Evolutionary conservation across 2,329 filamentous ascomycete species (phyloP), one percentile per base, ranked within the genome.

Genomic region (Clathrospora elynae): DNA sequence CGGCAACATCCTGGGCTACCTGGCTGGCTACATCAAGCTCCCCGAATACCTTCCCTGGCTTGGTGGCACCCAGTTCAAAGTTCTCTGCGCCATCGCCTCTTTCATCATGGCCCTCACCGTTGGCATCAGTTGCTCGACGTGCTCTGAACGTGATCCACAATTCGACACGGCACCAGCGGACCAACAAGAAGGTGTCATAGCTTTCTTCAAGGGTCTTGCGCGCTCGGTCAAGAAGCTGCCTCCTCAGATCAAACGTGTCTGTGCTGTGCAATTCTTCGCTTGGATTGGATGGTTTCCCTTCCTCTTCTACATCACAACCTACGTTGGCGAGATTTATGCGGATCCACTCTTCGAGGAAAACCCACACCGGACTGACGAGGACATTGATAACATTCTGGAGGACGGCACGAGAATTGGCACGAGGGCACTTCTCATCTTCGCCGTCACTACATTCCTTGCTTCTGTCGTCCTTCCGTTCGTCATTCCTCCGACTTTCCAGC

Each of bases 261-360:
- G 91, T 44, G 60, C 71, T 37, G 74, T 76, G 0, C 75, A 77
- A 41, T 73, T 76, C 60, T 91, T 85, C 48, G 89, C 90, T 4
- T 97, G 91, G 91, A 85, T 96, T 42, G 92, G 90, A 37, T 96
- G 92, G 83, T 97, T 96, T 61, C 91, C 91, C 1, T 90, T 96
- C 68, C 78, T 97, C 2, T 96, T 95, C 73, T 97, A 97, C 74
- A 90, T 90, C 4, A 95, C 90, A 1, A 95, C 90, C 12, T 97
- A 93, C 68, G 87, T 96, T 56, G 91, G 88, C 49, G 90, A 96
- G 65, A 88, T 97, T 42, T 96, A 96, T 59, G 87, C 90, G 12
- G 86, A 96, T 64, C 90, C 90, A 0, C 87, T 81, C 56, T 84
- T 96, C 36, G 78, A 84, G 53, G 75, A 81, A 36, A 87, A 96